Base-by-base conservation (phyloP, 2,329 filamentous ascomycete species). In the Stagonosporopsis rhizophila region DNA sequence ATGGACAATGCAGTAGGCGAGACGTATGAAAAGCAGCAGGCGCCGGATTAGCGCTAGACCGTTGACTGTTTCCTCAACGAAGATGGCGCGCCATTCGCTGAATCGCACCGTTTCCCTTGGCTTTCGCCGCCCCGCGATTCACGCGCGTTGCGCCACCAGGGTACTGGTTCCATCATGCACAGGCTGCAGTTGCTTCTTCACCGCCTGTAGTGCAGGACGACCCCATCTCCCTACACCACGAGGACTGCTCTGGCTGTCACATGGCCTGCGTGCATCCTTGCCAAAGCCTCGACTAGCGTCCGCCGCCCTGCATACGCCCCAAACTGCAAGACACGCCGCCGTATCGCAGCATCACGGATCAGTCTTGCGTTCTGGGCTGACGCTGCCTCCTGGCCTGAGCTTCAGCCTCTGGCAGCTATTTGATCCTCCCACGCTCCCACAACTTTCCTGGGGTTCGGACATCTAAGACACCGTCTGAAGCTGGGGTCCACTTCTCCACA, bases 101-200 rank as follows among this genome's bases (percentile, higher is more conserved):
- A 48, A 41, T 46, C 20, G 46, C 46, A 25, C 38, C 17, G 38
- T 8, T 46, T 45, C 28, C 34, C 52, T 56, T 57, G 52, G 48
- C 53, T 56, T 39, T 46, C 37, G 46, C 47, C 57, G 39, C 45
- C 57, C 27, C 28, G 49, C 35, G 25, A n/a, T 50, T 52, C 57
- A 60, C 57, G 52, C 49, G 52, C 52, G 19, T 41, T 56, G 25
- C 49, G 57, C 57, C 57, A 60, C 57, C 40, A 53, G 35, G 52
- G n/a, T 56, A 35, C 32, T 32, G 25, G 49, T 30, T 44, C 44
- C 44, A 50, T 48, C 39, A 50, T 42, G 39, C 30, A 20, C 30
- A 56, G 41, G 23, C 20, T 41, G 25, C 53, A 47, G n/a, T 22
- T 42, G 32, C 44, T 39, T 51, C 42, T 47, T 27, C 53, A 56